Evolutionary conservation across 441 rosid genomes (phyloP).

Genomic region (Populus hybrid): DNA sequence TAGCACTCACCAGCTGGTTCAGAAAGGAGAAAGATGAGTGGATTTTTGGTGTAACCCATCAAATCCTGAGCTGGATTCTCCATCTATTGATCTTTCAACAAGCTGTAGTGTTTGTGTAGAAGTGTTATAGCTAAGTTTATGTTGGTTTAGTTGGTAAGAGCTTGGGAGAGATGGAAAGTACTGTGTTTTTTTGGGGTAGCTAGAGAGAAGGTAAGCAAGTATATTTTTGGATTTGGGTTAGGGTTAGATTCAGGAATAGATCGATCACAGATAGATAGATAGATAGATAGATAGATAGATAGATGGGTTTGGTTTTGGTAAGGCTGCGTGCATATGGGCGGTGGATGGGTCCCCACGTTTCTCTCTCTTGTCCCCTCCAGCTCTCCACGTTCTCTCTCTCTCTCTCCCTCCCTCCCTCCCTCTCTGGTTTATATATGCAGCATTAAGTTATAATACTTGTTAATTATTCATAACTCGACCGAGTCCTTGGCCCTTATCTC

Average conservation of each 20-base stretch:
- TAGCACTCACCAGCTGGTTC: constrained; percentile 9
- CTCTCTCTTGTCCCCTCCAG: constrained; percentile 19
- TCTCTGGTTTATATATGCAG: not conserved
- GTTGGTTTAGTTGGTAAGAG: constrained; percentile 9
- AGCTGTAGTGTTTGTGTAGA: not conserved
- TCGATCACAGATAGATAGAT: too few species aligned
- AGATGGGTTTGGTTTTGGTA: constrained; percentile 26
- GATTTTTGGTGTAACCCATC: constrained; percentile 18
- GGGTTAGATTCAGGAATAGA: constrained; percentile 26
- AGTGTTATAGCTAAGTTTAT: constrained; percentile 11
- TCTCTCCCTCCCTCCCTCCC: too few species aligned
- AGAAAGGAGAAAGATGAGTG: constrained; percentile 14
- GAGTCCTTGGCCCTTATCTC: not conserved
- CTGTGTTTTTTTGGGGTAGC: not conserved
- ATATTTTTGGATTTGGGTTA: constrained; percentile 11
- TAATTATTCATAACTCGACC: not conserved
- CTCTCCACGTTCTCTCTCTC: constrained; percentile 23
- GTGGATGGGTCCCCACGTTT: constrained; percentile 57
- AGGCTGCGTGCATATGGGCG: constrained; percentile 55
- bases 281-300: not conserved
- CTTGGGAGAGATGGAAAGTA: constrained; percentile 17
- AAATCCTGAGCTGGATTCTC: constrained; percentile 18
- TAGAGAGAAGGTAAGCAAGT: not conserved
- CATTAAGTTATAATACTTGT: not conserved
- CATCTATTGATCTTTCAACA: not conserved